A percentile compares a stretch with the other conserved stretches of the same genome.
Conservation (phyloP, 305 asterid genomes). For the Coffea humblotiana region DNA sequence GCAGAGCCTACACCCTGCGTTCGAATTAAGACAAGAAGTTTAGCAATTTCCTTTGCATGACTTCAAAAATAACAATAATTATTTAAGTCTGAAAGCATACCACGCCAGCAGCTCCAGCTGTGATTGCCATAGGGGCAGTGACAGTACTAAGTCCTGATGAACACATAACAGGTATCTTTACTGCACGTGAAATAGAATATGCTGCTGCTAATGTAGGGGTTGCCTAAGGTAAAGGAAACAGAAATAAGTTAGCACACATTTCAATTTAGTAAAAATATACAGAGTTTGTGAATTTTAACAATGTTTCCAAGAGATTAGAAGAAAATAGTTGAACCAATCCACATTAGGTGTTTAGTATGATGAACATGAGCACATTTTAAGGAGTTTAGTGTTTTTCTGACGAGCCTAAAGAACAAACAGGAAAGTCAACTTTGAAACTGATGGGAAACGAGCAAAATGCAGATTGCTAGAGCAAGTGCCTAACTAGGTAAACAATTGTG, state of each 20-base stretch:
- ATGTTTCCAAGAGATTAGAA: background rate
- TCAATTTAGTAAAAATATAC: background rate
- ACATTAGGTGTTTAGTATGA: background rate
- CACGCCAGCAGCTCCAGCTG: constrained; percentile 93
- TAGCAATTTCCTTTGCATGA: constrained; percentile 1
- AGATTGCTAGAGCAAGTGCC: background rate
- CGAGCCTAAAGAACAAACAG: background rate
- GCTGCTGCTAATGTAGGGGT: constrained; percentile 93
- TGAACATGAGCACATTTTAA: background rate
- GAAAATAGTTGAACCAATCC: background rate
- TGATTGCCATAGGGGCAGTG: constrained; percentile 91
- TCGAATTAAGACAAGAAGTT: background rate
- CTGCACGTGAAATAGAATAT: constrained; percentile 82
- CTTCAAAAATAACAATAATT: background rate
- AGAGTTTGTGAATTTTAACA: background rate
- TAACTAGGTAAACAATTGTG: background rate
- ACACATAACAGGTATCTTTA: constrained; percentile 74
- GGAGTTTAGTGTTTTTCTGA: background rate
- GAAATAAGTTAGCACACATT: background rate
- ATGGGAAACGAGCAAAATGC: background rate
- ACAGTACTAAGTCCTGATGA: constrained; percentile 87
- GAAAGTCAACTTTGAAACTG: background rate
- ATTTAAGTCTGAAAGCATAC: constrained; percentile 31
- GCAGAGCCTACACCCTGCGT: constrained; percentile 89
- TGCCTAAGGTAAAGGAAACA: constrained; percentile 41